Percentiles rank a stretch among this genome's conserved stretches.
These are phyloP conservation scores for Cajanus cajan DNA, from an alignment of 306 rosid species.

Conservation along the genomic window DNA sequence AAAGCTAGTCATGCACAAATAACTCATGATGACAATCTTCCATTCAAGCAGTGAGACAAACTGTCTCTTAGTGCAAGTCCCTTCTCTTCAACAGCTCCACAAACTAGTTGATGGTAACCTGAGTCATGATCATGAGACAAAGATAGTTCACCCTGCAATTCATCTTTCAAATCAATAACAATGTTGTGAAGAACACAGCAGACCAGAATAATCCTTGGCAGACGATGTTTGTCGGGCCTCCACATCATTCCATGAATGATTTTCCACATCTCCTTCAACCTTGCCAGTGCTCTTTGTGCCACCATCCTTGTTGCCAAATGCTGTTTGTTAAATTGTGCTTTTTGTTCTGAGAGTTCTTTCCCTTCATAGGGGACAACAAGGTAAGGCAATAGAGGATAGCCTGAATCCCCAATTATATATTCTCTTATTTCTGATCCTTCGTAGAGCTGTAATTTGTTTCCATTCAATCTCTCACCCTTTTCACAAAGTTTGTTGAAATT, in stretches of 20 bases:
- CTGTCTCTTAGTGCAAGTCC: conserved; percentile 68
- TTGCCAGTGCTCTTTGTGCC: conserved; percentile 67
- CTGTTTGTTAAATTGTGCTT: conserved; percentile 60
- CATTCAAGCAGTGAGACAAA: conserved; percentile 54
- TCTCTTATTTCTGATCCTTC: conserved; percentile 68
- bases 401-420: conserved; percentile 80
- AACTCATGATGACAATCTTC: conserved; percentile 44
- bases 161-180: conserved; percentile 67
- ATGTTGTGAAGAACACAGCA: conserved; percentile 95
- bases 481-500: conserved; percentile 61
- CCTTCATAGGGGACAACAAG: conserved; percentile 83
- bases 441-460: conserved; percentile 46
- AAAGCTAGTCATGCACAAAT: conserved; percentile 1
- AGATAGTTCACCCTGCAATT: conserved; percentile 47
- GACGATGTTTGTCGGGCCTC: conserved; percentile 88
- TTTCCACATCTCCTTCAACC: conserved; percentile 87
- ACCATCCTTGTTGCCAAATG: conserved; percentile 63
- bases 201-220: conserved; percentile 87
- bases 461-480: conserved; percentile 68
- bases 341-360: conserved; percentile 51
- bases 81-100: conserved; percentile 55
- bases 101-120: conserved; percentile 64
- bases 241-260: conserved; percentile 91
- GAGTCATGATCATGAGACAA: conserved; percentile 66
- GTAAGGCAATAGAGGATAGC: conserved; percentile 74